Evolutionary conservation across 2,329 filamentous ascomycete genomes (phyloP).

Genomic region (Epichloe elymi): DNA sequence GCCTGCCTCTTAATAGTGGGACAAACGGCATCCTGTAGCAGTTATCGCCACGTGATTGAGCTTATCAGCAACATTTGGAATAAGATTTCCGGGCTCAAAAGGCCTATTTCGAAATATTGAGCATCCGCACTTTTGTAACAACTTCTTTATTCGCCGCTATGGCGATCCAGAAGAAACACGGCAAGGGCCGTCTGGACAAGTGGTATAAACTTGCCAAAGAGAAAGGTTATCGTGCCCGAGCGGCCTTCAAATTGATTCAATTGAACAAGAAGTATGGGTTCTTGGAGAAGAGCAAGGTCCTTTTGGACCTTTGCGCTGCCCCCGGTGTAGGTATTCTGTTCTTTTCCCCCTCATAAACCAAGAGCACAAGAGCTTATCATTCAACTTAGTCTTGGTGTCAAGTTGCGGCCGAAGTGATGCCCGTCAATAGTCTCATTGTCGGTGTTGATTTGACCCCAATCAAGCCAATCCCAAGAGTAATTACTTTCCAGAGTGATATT

Average conservation of each 20-base stretch:
- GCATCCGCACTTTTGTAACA: neutral
- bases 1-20: neutral
- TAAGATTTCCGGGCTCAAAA: conserved; percentile 23
- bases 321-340: conserved; percentile 55
- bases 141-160: conserved; percentile 32
- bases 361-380: neutral
- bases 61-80: conserved; percentile 15
- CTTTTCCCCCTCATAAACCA: neutral
- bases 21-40: neutral
- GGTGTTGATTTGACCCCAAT: conserved; percentile 92
- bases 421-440: conserved; percentile 74
- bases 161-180: conserved; percentile 98
- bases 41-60: conserved; percentile 5
- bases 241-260: conserved; percentile 95
- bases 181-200: conserved; percentile 96
- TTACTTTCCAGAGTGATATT: conserved; percentile 95
- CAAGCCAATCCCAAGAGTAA: conserved; percentile 86
- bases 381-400: conserved; percentile 74
- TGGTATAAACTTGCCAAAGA: conserved; percentile 99
- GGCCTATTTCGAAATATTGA: conserved; percentile 4
- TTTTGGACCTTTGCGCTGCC: conserved; percentile 94
- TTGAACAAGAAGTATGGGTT: conserved; percentile 99
- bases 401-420: conserved; percentile 93
- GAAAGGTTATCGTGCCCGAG: conserved; percentile 90
- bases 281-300: conserved; percentile 88